A percentile compares a stretch with the other conserved stretches of the same genome.
phyloP scores from a whole-genome alignment of 176 grass and related monocot genomes.

The Carex pumila region DNA sequence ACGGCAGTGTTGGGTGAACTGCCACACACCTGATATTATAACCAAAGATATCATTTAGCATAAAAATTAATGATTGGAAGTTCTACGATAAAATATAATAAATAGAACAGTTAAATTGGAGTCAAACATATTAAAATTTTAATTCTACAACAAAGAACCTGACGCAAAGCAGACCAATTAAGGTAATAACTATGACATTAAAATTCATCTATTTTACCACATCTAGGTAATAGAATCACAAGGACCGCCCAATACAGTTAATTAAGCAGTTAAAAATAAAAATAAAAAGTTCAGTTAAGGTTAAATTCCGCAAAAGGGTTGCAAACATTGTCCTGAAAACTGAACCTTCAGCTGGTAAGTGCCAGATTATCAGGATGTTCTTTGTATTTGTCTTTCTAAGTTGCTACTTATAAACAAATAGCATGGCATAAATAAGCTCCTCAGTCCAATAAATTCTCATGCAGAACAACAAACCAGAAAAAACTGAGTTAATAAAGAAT shows the following conservation, averaged over 20 bases:
- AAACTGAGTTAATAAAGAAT: not conserved
- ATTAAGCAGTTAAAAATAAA: not conserved
- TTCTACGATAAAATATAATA: not conserved
- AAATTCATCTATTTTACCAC: not conserved
- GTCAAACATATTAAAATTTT: not conserved
- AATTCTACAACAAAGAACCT: not conserved
- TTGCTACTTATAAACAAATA: not conserved
- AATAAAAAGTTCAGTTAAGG: not conserved
- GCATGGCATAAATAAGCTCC: not conserved
- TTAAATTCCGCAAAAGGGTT: not conserved
- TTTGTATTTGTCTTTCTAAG: not conserved
- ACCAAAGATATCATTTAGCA: not conserved
- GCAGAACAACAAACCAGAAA: not conserved
- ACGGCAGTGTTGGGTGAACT: constrained; percentile 93
- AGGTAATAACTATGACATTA: not conserved
- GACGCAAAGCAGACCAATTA: not conserved
- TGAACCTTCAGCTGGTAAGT: not conserved
- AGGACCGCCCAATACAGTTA: not conserved
- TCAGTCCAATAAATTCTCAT: not conserved
- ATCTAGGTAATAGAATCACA: not conserved
- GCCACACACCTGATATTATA: constrained; percentile 72
- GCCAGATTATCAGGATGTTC: not conserved
- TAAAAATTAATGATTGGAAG: not conserved
- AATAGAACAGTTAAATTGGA: not conserved
- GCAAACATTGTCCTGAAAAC: not conserved